phyloP scores from a whole-genome alignment of 352 stramenopile species.

The Phytopythium delawarense region DNA sequence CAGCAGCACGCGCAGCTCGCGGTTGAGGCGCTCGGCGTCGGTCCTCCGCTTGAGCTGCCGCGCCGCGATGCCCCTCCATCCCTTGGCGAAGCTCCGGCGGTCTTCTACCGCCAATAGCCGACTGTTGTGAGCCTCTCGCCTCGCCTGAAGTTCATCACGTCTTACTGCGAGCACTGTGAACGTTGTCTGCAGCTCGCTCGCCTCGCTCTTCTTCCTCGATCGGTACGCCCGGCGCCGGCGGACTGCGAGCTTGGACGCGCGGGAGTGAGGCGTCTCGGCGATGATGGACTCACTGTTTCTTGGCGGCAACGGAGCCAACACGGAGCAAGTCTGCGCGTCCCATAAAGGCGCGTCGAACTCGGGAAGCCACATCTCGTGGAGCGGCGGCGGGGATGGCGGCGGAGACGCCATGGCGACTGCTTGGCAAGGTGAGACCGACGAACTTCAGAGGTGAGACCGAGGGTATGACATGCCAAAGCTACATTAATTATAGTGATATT shows the following conservation, averaged over 20 bases:
- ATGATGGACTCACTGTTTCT: background rate
- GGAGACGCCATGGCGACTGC: background rate
- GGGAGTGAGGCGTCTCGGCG: background rate
- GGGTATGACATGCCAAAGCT: too few species aligned
- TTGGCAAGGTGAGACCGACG: too few species aligned
- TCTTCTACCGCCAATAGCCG: background rate
- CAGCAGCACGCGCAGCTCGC: background rate
- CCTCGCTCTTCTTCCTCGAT: background rate
- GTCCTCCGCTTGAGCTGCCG: background rate
- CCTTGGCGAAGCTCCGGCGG: background rate
- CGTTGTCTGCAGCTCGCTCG: background rate
- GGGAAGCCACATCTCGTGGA: background rate
- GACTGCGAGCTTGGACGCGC: background rate
- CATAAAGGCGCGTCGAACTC: background rate
- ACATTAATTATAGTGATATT: too few species aligned
- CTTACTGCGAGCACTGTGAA: background rate
- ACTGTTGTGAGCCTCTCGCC: background rate
- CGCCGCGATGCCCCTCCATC: background rate
- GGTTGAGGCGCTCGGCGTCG: background rate
- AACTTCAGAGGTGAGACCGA: too few species aligned
- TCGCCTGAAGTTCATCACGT: background rate
- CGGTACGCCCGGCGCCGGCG: background rate
- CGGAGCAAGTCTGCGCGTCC: background rate
- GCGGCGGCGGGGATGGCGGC: background rate
- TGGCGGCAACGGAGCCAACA: background rate